Evolutionary conservation across 1,284 basidiomycete species (phyloP).

Genomic region (Rhodotorula sp.): DNA sequence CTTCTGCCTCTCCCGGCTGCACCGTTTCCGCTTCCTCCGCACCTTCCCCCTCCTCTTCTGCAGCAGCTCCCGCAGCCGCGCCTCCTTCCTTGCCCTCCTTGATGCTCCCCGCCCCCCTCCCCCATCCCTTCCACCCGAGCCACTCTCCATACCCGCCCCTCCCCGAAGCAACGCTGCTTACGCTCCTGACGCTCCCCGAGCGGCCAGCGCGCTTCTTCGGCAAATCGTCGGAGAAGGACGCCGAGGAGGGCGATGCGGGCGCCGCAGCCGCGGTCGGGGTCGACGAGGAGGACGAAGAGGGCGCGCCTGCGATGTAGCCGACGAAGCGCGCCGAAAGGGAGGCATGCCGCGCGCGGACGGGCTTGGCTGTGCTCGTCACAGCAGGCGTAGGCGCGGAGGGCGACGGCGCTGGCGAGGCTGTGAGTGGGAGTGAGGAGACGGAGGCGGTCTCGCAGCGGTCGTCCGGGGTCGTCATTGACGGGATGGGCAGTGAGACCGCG

Average conservation of each 20-base stretch:
- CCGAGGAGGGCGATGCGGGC: background rate
- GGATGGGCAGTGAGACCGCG: background rate
- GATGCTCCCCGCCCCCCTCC: constrained; percentile 7
- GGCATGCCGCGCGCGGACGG: constrained; percentile 22
- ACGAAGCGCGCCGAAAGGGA: constrained; percentile 40
- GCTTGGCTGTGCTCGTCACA: background rate
- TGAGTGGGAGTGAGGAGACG: background rate
- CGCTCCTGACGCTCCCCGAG: constrained; percentile 29
- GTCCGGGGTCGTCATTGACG: background rate
- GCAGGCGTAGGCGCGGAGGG: background rate
- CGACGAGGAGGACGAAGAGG: background rate
- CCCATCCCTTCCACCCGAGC: constrained; percentile 35
- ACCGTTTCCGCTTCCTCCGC: too few relatives aligned
- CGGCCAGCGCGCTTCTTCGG: constrained; percentile 3
- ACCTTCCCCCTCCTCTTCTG: background rate
- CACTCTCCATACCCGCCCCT: constrained; percentile 32
- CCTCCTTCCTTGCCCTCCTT: background rate
- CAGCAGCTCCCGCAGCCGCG: background rate
- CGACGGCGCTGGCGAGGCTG: background rate
- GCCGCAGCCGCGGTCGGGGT: background rate
- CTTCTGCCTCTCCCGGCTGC: background rate
- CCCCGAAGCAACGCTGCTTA: constrained; percentile 10
- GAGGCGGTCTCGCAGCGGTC: constrained; percentile 5
- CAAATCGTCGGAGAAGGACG: background rate
- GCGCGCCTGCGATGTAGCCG: constrained; percentile 15